phyloP scores from a whole-genome alignment of 1,284 basidiomycete genomes.

The Puccinia horiana region DNA sequence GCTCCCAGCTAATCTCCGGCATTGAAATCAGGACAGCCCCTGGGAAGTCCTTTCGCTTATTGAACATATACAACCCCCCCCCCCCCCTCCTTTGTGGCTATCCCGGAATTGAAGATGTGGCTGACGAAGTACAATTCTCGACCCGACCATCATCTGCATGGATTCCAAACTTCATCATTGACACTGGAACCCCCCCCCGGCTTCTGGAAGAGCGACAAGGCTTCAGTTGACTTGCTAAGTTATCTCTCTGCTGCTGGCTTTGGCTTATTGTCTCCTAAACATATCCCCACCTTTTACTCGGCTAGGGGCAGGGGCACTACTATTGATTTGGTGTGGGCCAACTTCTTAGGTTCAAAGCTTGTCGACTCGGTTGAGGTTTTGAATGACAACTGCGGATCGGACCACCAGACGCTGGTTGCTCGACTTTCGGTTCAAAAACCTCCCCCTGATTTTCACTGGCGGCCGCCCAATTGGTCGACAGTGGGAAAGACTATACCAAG shows the following conservation, averaged over 20 bases:
- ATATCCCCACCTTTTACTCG: not conserved
- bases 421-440: not conserved
- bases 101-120: not conserved
- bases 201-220: not conserved
- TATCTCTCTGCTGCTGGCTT: not conserved
- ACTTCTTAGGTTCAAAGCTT: not conserved
- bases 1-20: not conserved
- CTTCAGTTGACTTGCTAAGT: not conserved
- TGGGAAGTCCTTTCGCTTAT: not conserved
- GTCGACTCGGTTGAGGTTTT: not conserved
- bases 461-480: not conserved
- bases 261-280: not conserved
- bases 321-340: slow-evolving; percentile 5
- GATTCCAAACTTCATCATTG: slow-evolving; percentile 18
- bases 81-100: not conserved
- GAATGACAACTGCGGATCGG: not conserved
- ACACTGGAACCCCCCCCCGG: slow-evolving; percentile 11
- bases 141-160: not conserved
- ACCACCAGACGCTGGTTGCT: not conserved
- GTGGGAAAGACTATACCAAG: not conserved
- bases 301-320: not conserved
- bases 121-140: not conserved
- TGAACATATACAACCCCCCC: slow-evolving; percentile 19
- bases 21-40: not conserved
- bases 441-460: not conserved